These are phyloP conservation scores for Flagelloscypha sp. DNA, from an alignment of 768 basidiomycete species.

Conservation along the genomic window DNA sequence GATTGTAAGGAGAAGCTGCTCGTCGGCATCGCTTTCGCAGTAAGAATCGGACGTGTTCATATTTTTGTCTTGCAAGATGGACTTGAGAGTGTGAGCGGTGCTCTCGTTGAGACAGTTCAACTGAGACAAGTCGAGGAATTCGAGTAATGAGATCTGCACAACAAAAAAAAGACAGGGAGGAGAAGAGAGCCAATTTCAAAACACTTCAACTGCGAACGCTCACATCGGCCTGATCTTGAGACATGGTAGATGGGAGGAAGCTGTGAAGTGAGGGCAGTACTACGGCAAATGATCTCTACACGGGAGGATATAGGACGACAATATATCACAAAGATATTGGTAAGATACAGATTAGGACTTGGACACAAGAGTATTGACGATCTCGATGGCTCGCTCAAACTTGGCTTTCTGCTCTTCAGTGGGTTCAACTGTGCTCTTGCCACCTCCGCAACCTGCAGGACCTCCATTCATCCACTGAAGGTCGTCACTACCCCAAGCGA, in stretches of 20 bases:
- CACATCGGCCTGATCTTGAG: too few relatives aligned
- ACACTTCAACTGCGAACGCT: too few relatives aligned
- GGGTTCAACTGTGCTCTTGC: constrained; percentile 36
- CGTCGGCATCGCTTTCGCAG: constrained; percentile 64
- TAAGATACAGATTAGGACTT: too few relatives aligned
- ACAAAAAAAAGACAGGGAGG: too few relatives aligned
- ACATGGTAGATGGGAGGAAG: too few relatives aligned
- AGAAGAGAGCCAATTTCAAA: too few relatives aligned
- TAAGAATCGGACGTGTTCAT: constrained; percentile 37
- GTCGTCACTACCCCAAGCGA: constrained; percentile 49
- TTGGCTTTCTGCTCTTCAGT: constrained; percentile 55
- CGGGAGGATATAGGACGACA: too few relatives aligned
- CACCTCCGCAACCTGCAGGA: constrained; percentile 52
- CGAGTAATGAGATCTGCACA: constrained; percentile 48
- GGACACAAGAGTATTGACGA: constrained; percentile 49
- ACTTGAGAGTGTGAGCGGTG: constrained; percentile 38
- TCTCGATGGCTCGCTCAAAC: constrained; percentile 64
- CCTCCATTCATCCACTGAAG: constrained; percentile 56
- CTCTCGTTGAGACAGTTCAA: constrained; percentile 67
- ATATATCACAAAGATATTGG: too few relatives aligned
- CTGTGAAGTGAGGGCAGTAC: too few relatives aligned
- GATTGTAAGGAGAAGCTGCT: constrained; percentile 61
- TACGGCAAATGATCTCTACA: too few relatives aligned
- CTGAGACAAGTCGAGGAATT: constrained; percentile 51
- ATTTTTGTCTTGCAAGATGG: constrained; percentile 36